Conservation (phyloP, 2,329 filamentous ascomycete genomes). For the Ophiostoma angusticollis region DNA sequence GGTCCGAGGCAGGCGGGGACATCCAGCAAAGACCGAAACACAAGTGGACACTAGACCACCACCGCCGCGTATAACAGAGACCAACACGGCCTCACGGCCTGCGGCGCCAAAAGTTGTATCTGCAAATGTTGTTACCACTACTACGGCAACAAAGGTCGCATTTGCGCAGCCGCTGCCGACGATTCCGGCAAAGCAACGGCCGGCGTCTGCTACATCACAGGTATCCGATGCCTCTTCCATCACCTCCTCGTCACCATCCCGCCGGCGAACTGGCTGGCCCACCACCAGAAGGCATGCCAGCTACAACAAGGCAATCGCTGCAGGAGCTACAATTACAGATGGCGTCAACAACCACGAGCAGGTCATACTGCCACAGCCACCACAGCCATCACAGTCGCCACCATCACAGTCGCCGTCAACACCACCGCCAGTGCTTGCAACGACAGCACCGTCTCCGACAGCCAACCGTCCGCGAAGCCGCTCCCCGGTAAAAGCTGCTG, state of each 20-base stretch:
- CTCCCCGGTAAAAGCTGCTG: conserved; percentile 11
- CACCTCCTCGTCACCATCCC: background rate
- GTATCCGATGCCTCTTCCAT: conserved; percentile 1
- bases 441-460: background rate
- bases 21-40: background rate
- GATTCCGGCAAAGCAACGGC: conserved; percentile 7
- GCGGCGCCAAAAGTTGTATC: background rate
- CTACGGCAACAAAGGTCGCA: background rate
- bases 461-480: conserved; percentile 10
- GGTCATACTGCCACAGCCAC: conserved; percentile 6
- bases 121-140: background rate
- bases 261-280: background rate
- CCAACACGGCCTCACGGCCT: background rate
- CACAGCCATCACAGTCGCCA: background rate
- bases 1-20: conserved; percentile 3
- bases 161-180: no score
- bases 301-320: background rate
- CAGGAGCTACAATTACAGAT: no score
- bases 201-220: conserved; percentile 11
- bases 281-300: background rate
- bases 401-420: no score
- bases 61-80: background rate
- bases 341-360: conserved; percentile 11
- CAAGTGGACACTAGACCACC: background rate
- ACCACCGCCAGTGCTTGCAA: no score